Base-by-base conservation (phyloP, 1,284 basidiomycete genomes). In the Ustilago curta region DNA sequence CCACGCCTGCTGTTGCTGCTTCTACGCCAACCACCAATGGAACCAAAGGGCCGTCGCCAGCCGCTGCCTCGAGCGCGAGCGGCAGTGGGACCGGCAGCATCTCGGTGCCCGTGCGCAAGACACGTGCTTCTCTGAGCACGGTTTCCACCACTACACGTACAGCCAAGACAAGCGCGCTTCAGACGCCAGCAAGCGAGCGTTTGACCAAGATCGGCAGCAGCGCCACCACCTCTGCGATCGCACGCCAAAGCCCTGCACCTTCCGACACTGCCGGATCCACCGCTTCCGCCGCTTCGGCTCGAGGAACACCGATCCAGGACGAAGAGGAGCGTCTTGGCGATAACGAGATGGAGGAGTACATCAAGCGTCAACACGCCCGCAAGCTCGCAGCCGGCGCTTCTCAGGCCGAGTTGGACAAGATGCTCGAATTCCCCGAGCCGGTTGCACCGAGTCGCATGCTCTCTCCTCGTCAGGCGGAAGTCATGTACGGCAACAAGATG, bases 301-400 rank as follows among this genome's bases (percentile, higher is more conserved):
- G 71, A 27, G 70, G 61, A 3, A 71, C 76, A 19, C 58, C 74
- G 4, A 59, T 64, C 1, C 58, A 81, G 11, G 81, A 83, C 72
- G 96, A 99, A 70, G 97, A 99, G 76, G 95, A 98, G 85, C 68
- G 91, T 1, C 86, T 91, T 14, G 97, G 93, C 21, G 97, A 99
- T 82, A 93, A 95, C 70, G 97, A 99, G 87, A 99, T 99, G 96
- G 87, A 92, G 80, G 91, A 92, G 68, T 99, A 97, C 85, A 94
- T 98, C 68, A 89, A 90, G 75, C 89, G 95, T 32, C 92, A 97
- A 78, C 92, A 95, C 76, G 90, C 92, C 14, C 93, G 94, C 87
- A 94, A 93, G 85, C 86, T 95, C 59, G 92, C 94, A 2, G 88
- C 89, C 19, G 94, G 95, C 39, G 81, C 84, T 8, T 90, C 89